Conservation (phyloP, 768 basidiomycete species). For the Roridomyces roridus region DNA sequence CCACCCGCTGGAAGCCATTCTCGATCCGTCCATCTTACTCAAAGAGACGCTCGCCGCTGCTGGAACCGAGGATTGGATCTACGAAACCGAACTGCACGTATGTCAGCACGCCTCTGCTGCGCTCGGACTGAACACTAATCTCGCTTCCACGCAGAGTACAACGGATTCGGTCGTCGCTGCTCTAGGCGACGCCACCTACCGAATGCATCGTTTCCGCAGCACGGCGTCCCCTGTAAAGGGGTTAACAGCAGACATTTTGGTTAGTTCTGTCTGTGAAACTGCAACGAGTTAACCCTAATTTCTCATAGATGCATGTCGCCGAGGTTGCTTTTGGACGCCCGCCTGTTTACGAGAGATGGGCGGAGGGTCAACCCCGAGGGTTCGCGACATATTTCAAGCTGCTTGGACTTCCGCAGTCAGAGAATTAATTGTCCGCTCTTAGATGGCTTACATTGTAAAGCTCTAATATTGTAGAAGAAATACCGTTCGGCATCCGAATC, state of each 20-base stretch:
- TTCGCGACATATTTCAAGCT: constrained; percentile 28
- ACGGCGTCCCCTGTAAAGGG: constrained; percentile 84
- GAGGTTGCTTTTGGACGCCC: constrained; percentile 63
- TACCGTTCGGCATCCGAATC: too few species aligned
- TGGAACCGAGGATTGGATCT: constrained; percentile 81
- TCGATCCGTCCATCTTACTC: constrained; percentile 63
- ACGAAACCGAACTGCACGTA: constrained; percentile 76
- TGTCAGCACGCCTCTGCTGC: constrained; percentile 28
- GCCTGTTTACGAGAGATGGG: constrained; percentile 63
- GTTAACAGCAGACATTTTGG: constrained; percentile 82
- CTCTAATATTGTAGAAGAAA: too few species aligned
- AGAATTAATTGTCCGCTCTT: too few species aligned
- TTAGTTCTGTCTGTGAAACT: constrained; percentile 38
- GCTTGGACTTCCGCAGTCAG: constrained; percentile 15
- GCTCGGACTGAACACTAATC: not conserved
- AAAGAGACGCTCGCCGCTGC: constrained; percentile 55
- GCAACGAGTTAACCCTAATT: not conserved
- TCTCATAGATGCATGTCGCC: constrained; percentile 66
- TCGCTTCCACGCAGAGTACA: constrained; percentile 50
- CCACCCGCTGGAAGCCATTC: constrained; percentile 75
- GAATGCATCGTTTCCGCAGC: constrained; percentile 86
- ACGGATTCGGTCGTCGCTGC: constrained; percentile 56
- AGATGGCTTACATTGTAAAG: too few species aligned
- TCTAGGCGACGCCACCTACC: constrained; percentile 61
- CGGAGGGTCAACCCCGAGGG: constrained; percentile 52